phyloP scores from a whole-genome alignment of 805 yeast genomes.

The Metschnikowia hibisci region DNA sequence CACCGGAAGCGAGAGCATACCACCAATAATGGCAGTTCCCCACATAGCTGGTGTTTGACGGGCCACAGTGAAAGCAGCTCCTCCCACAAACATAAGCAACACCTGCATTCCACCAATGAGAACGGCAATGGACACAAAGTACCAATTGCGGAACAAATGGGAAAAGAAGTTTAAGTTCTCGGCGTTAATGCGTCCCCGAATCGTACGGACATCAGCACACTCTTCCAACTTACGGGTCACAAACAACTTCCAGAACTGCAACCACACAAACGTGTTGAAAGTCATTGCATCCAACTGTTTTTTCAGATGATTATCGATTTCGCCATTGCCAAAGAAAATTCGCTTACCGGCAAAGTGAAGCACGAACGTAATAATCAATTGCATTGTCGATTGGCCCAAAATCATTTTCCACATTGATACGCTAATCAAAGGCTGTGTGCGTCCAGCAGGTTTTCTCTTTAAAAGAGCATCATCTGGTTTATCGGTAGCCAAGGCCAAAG shows the following conservation, averaged over 20 bases:
- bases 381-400: slow-evolving; percentile 76
- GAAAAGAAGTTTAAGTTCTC: slow-evolving; percentile 78
- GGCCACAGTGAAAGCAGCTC: slow-evolving; percentile 84
- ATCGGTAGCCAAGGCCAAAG: slow-evolving; percentile 95
- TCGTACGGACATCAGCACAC: slow-evolving; percentile 60
- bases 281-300: slow-evolving; percentile 77
- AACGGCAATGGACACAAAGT: slow-evolving; percentile 66
- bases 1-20: slow-evolving; percentile 73
- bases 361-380: slow-evolving; percentile 72
- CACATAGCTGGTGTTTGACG: slow-evolving; percentile 83
- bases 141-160: slow-evolving; percentile 77
- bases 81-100: slow-evolving; percentile 94
- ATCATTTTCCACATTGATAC: slow-evolving; percentile 99
- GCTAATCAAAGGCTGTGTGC: slow-evolving; percentile 73
- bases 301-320: slow-evolving; percentile 40
- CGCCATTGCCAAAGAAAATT: slow-evolving; percentile 46
- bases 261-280: slow-evolving; percentile 95
- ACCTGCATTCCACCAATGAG: slow-evolving; percentile 83
- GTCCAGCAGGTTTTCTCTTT: slow-evolving; percentile 79
- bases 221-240: slow-evolving; percentile 90
- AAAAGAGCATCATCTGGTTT: slow-evolving; percentile 84
- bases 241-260: slow-evolving; percentile 90
- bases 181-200: slow-evolving; percentile 55
- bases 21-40: slow-evolving; percentile 83
- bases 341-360: slow-evolving; percentile 74